A percentile compares a stretch with the other conserved stretches of the same genome.
Conservation (phyloP, 1,284 basidiomycete genomes). For the Porphyrellus sp. region DNA sequence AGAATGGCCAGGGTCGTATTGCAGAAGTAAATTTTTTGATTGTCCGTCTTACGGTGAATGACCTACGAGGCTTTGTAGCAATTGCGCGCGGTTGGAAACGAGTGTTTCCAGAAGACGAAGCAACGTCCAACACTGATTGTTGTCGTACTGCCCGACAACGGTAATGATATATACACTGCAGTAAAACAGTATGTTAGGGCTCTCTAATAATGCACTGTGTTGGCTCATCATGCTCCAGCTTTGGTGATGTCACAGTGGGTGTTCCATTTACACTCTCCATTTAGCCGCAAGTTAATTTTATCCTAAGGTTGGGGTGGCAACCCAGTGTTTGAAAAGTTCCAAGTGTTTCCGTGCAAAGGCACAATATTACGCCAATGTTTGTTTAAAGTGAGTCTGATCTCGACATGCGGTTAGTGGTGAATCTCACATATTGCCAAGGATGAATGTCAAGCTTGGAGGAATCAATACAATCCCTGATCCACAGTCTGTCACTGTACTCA, state of each 20-base stretch:
- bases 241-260: conserved; percentile 63
- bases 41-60: background rate
- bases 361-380: conserved; percentile 77
- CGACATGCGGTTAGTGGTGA: background rate
- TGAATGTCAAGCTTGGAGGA: conserved; percentile 79
- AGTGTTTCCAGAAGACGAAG: conserved; percentile 39
- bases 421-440: conserved; percentile 40
- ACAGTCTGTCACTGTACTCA: conserved; percentile 55
- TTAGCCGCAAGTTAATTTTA: conserved; percentile 3
- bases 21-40: conserved; percentile 37
- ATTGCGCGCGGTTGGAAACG: conserved; percentile 46
- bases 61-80: conserved; percentile 36
- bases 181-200: conserved; percentile 63
- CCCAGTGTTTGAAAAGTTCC: conserved; percentile 65
- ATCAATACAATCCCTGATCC: conserved; percentile 72
- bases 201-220: background rate
- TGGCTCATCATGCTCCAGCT: conserved; percentile 40
- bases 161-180: conserved; percentile 68
- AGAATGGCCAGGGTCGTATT: conserved; percentile 53
- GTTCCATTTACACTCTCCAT: background rate
- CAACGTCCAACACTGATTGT: conserved; percentile 57
- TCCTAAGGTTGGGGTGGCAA: conserved; percentile 62
- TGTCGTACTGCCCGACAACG: conserved; percentile 68
- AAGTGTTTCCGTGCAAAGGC: conserved; percentile 63
- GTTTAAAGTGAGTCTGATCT: conserved; percentile 57